Evolutionary conservation across 805 yeast genomes (phyloP), one percentile per base, ranked within the genome.

Genomic region (Grigorovia transvaalensis): DNA sequence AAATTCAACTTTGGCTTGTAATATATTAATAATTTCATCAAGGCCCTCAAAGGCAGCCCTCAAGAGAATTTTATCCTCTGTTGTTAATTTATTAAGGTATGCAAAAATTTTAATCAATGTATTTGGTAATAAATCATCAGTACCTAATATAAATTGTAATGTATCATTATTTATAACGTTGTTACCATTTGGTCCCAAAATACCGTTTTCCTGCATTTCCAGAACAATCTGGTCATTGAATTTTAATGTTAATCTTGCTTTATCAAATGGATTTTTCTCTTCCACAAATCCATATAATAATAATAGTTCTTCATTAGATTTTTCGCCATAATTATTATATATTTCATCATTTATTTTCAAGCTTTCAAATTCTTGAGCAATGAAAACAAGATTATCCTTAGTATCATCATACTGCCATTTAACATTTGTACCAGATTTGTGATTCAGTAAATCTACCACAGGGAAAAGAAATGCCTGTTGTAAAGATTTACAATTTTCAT

Each of bases 271-370:
- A 57, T 85, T 85, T 47, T 76, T 67, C 17, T 71, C 71, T 17
- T 74, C 75, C 9, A 81, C 76, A 66, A 90, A 90, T 0, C 97
- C 97, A 64, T 90, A 90, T 0, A 84, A 89, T 57, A 89, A 68
- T 6, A 90, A 66, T 29, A 89, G 66, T 56, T 88, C 96, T 56
- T 86, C 95, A 61, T 88, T 89, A 0, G 93, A 85, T 65, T 88
- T 89, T 50, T 85, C 80, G 1, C 96, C 97, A 66, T 90, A 89
- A 66, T 87, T 86, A 63, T 89, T 89, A 67, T 68, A 86, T 1
- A 90, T 55, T 62, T 88, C 84, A 2, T 68, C 63, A 1, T 77
- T 77, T 1, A 54, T 56, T 2, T 52, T 48, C n/a, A 58, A 33
- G 1, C 44, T 40, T 19, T 30, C 33, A 9, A 17, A 19, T 4